These are phyloP conservation scores for Cordyceps fumosorosea DNA, from an alignment of 2,329 filamentous ascomycete species.

Conservation along the genomic window DNA sequence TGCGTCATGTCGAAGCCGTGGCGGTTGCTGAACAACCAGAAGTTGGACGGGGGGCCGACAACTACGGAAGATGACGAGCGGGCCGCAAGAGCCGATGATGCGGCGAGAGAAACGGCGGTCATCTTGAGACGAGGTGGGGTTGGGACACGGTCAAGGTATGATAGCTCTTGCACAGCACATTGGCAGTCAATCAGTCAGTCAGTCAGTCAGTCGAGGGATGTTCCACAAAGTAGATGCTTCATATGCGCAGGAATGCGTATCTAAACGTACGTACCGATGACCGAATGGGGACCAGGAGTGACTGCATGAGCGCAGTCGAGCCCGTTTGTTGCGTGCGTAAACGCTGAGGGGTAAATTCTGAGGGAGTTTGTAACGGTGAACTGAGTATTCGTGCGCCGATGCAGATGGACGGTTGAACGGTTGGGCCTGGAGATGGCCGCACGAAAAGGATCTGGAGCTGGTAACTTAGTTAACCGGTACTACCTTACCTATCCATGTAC, in stretches of 20 bases:
- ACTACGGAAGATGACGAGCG: conserved; percentile 2
- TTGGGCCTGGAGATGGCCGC: neutral
- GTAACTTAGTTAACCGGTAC: too few relatives aligned
- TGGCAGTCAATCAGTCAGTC: neutral
- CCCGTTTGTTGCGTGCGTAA: neutral
- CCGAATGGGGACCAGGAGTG: neutral
- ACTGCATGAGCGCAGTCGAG: neutral
- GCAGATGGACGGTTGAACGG: too few relatives aligned
- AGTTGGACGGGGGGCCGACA: conserved; percentile 9
- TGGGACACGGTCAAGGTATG: neutral
- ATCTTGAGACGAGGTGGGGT: neutral
- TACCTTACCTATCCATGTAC: too few relatives aligned
- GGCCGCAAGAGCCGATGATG: neutral
- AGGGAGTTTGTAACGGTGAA: too few relatives aligned
- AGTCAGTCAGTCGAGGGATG: neutral
- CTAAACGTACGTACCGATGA: neutral
- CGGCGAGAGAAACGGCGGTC: neutral
- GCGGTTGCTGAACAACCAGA: conserved; percentile 13
- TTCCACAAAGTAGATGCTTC: neutral
- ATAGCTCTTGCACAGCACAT: neutral
- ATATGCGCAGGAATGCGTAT: neutral
- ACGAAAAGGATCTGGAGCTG: too few relatives aligned
- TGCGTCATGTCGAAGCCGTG: conserved; percentile 22
- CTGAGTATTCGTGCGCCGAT: too few relatives aligned
- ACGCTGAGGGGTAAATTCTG: neutral